Evolutionary conservation across 495 filamentous ascomycete genomes (phyloP), one percentile per base, ranked within the genome.

Genomic region (Lepraria neglecta): DNA sequence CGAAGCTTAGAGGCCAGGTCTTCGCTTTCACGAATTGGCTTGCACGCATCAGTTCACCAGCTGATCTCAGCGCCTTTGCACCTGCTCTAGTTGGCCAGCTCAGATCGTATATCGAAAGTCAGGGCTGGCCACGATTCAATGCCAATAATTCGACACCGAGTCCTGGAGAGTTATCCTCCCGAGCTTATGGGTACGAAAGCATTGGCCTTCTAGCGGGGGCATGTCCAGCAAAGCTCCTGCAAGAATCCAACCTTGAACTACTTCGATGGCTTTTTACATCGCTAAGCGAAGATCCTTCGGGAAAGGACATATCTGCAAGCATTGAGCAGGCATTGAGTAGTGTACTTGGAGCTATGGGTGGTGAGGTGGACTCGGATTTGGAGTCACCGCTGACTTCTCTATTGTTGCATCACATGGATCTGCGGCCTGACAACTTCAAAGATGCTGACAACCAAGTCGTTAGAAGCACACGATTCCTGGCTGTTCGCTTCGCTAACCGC

Each of bases 11-110:
- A 60, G 84, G 85, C 51, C 89, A 92, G 30, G 82, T 95, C n/a
- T 92, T 97, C 68, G 84, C 84, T 47, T 95, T 91, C 67, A 86
- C 91, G 33, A 90, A 89, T 48, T 96, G 92, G 85, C 83, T 92
- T 24, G 89, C 91, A 7, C 81, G 87, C 48, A 87, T 90, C 68
- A 88, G 84, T 27, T 82, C 83, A 12, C 71, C 74, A 10, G 76
- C 75, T 17, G 79, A 83, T 48, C 73, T 88, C 11, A 78, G 81
- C 57, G 69, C 73, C 21, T 84, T 95, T 60, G 88, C 88, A 2
- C 78, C 85, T 2, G 81, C 80, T 42, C 75, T 95, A n/a, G 82
- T 96, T 27, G 74, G 78, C 28, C 84, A 86, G 5, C 74, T 98
- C 38, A 81, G 78, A 54, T 82, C 84, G 40, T 97, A 89, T 65